These are phyloP conservation scores for Fusarium redolens DNA, from an alignment of 2,329 filamentous ascomycete species.

Conservation along the genomic window DNA sequence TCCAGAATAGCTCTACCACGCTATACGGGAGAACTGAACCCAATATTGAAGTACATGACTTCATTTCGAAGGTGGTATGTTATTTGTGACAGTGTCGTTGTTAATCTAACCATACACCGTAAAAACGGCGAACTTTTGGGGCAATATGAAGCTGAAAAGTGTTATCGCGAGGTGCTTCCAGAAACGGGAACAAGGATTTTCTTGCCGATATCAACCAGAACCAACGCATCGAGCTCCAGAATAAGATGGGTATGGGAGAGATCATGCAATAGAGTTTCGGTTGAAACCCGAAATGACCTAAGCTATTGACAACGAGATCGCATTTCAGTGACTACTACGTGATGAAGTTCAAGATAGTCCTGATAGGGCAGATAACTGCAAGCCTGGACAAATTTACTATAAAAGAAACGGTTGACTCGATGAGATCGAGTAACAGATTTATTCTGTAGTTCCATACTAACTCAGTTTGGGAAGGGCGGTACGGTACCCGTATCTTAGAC, in stretches of 20 bases:
- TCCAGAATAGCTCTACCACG: background rate
- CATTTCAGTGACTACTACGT: slow-evolving; percentile 22
- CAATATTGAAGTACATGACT: background rate
- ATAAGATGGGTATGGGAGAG: background rate
- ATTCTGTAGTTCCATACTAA: slow-evolving; percentile 29
- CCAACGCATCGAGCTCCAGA: background rate
- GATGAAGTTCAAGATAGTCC: slow-evolving; percentile 13
- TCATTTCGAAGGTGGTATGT: background rate
- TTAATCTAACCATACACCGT: background rate
- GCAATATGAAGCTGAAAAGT: background rate
- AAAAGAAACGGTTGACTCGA: slow-evolving; percentile 54
- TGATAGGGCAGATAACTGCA: slow-evolving; percentile 31
- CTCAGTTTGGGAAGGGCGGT: slow-evolving; percentile 6
- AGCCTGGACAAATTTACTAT: slow-evolving; percentile 13
- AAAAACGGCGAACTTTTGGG: slow-evolving; percentile 1
- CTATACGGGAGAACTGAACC: background rate
- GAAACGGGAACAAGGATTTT: background rate
- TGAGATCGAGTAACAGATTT: slow-evolving; percentile 57
- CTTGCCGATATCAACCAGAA: slow-evolving; percentile 3
- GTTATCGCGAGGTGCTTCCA: background rate
- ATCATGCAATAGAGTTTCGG: slow-evolving; percentile 17
- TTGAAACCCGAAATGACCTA: slow-evolving; percentile 13
- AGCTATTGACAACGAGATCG: slow-evolving; percentile 11
- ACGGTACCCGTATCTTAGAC: slow-evolving; percentile 35
- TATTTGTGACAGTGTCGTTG: background rate